These are phyloP conservation scores for Cyclocybe cylindracea DNA, from an alignment of 768 basidiomycete genomes.

Conservation along the genomic window DNA sequence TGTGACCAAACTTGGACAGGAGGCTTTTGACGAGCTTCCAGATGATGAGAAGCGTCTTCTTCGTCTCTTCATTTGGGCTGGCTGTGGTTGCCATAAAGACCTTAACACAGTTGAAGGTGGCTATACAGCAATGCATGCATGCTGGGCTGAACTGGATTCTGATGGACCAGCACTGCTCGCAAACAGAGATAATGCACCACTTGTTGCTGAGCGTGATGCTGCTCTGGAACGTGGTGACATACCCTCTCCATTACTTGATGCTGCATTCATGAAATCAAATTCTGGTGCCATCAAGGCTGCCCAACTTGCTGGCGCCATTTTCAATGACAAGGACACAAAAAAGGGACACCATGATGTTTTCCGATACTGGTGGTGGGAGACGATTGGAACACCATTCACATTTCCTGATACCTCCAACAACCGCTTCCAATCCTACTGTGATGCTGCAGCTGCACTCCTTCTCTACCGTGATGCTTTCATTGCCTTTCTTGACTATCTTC, in stretches of 20 bases:
- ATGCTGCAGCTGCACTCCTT: conserved; percentile 22
- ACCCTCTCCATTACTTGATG: conserved; percentile 2
- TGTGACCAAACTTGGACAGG: conserved; percentile 11
- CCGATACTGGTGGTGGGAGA: conserved; percentile 11
- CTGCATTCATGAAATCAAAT: conserved; percentile 1
- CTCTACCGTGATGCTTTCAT: conserved; percentile 20
- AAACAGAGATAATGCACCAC: conserved; percentile 28
- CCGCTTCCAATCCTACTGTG: conserved; percentile 21
- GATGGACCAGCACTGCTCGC: conserved; percentile 23
- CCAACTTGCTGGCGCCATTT: conserved; percentile 24
- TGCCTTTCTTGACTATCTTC: conserved; percentile 19
- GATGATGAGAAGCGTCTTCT: conserved; percentile 11
- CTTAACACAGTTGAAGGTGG: conserved; percentile 29
- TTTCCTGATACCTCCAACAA: conserved; percentile 29
- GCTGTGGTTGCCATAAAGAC: conserved; percentile 36
- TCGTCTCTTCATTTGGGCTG: conserved; percentile 27
- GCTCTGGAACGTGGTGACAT: background rate
- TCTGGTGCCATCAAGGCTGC: conserved; percentile 11
- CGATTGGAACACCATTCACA: conserved; percentile 12
- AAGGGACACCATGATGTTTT: conserved; percentile 31
- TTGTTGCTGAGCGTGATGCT: conserved; percentile 11
- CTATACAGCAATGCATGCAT: conserved; percentile 14
- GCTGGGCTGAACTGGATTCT: conserved; percentile 15
- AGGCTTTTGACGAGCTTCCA: conserved; percentile 10
- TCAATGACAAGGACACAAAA: conserved; percentile 36